Base-by-base conservation (phyloP, 176 grass and related monocot species). In the Triticum monococcum region DNA sequence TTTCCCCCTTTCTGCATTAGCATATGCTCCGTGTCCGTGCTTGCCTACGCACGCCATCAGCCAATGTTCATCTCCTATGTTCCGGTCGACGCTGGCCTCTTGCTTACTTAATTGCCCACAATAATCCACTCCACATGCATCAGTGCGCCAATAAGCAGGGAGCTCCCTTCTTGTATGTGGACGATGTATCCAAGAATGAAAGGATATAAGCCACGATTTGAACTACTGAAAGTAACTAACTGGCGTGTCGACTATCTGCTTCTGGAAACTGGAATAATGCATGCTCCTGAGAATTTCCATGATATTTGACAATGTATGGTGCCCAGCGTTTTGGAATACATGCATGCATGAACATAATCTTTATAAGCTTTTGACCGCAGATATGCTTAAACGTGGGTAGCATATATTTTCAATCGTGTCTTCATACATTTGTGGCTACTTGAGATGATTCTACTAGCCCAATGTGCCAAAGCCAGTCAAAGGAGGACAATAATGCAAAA, bases 51-150 rank as follows among this genome's bases (percentile, higher is more conserved):
- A 76, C 25, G 41, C 72, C 50, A 22, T 43, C 30, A 67, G 62
- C 88, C 67, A 80, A 85, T 89, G 57, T 16, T 33, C 30, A 9
- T 22, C 45, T 77, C 74, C 74, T 77, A 77, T 77, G 74, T 77
- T 81, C 82, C 77, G 8, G 41, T 68, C 41, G 3, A 48, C 4
- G 66, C 48, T 83, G 30, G 64, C 52, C 81, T 22, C 17, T 7
- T 20, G 74, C 64, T 31, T 38, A 14, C 10, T 73, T 12, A 3
- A 75, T 75, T 75, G 72, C 72, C 7, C 24, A 25, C 69, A 45
- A 73, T 73, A 25, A 73, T 74, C 71, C 26, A 43, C 12, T 46
- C 71, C 71, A 74, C 56, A 59, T 54, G 50, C 70, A 73, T 74
- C 28, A 32, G 72, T 75, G 72, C 43, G 13, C 25, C 50, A 54